A percentile compares a stretch with the other conserved stretches of the same genome.
phyloP scores from a whole-genome alignment of 1,139 yeast genomes.

The Yamadazyma blattariae region DNA sequence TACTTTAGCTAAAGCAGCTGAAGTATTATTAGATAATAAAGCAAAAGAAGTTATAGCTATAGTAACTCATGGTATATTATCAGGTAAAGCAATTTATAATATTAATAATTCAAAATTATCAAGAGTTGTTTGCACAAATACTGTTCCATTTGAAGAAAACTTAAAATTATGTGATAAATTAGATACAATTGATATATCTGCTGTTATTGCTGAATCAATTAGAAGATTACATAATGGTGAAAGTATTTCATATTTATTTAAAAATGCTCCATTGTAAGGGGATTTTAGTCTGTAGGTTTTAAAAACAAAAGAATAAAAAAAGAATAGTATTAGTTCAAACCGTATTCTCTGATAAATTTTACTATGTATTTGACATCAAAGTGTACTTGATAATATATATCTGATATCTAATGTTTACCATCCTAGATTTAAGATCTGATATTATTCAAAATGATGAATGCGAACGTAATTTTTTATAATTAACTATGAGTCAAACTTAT shows the following conservation, averaged over 20 bases:
- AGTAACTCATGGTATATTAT: conserved; percentile 78
- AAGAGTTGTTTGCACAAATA: conserved; percentile 70
- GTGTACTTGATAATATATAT: too few relatives aligned
- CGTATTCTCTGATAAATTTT: too few relatives aligned
- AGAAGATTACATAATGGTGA: conserved; percentile 84
- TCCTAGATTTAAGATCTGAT: too few relatives aligned
- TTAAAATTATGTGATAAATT: conserved; percentile 49
- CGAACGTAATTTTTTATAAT: too few relatives aligned
- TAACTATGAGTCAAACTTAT: conserved; percentile 21
- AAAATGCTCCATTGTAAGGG: conserved; percentile 42
- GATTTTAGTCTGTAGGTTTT: too few relatives aligned
- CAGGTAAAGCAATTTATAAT: conserved; percentile 66
- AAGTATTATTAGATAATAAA: conserved; percentile 54
- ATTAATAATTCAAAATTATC: conserved; percentile 55
- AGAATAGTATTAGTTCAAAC: too few relatives aligned
- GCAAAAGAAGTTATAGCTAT: conserved; percentile 77
- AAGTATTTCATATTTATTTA: conserved; percentile 72
- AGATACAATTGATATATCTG: conserved; percentile 68
- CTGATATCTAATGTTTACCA: too few relatives aligned
- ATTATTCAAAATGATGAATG: too few relatives aligned
- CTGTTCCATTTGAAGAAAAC: conserved; percentile 66
- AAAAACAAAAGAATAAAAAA: too few relatives aligned
- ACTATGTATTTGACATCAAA: too few relatives aligned
- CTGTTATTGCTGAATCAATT: conserved; percentile 75
- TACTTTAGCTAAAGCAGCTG: conserved; percentile 75